Evolutionary conservation across 176 grass and related monocot species (phyloP).

Genomic region (Lolium rigidum): DNA sequence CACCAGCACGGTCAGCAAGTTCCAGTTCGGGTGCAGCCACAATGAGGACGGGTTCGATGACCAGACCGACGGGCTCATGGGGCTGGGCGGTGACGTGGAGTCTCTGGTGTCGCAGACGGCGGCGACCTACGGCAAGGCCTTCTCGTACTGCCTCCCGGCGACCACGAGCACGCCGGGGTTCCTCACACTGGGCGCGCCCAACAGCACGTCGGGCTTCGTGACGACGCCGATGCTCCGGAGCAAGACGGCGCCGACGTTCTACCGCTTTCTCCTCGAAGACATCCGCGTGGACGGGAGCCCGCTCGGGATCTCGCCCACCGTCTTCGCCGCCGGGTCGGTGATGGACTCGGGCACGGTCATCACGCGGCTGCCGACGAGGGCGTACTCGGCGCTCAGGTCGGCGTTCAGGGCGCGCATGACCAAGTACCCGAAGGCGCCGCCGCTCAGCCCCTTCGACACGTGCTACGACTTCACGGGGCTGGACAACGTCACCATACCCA

Average conservation of each 20-base stretch:
- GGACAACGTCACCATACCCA: slow-evolving; percentile 27
- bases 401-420: slow-evolving; percentile 63
- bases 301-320: slow-evolving; percentile 31
- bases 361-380: slow-evolving; percentile 53
- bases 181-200: slow-evolving; percentile 56
- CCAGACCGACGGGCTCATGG: slow-evolving; percentile 63
- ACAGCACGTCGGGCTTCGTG: slow-evolving; percentile 9
- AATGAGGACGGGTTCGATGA: slow-evolving; percentile 30
- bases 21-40: no score
- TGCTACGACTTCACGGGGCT: slow-evolving; percentile 64
- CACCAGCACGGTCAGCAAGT: no score
- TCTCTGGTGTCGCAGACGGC: slow-evolving; percentile 73
- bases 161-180: slow-evolving; percentile 46
- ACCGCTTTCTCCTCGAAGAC: slow-evolving; percentile 45
- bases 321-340: slow-evolving; percentile 47
- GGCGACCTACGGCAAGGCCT: slow-evolving; percentile 50
- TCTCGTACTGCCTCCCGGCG: slow-evolving; percentile 79
- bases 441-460: slow-evolving; percentile 48
- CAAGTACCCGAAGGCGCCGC: slow-evolving; percentile 14
- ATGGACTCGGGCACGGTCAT: slow-evolving; percentile 84
- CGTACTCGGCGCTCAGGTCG: slow-evolving; percentile 65
- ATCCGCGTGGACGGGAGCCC: slow-evolving; percentile 52
- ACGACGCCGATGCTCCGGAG: slow-evolving; percentile 54
- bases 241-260: slow-evolving; percentile 52
- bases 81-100: slow-evolving; percentile 57